phyloP scores from a whole-genome alignment of 139 green algal species.

The Raphidocelis subcapitata region DNA sequence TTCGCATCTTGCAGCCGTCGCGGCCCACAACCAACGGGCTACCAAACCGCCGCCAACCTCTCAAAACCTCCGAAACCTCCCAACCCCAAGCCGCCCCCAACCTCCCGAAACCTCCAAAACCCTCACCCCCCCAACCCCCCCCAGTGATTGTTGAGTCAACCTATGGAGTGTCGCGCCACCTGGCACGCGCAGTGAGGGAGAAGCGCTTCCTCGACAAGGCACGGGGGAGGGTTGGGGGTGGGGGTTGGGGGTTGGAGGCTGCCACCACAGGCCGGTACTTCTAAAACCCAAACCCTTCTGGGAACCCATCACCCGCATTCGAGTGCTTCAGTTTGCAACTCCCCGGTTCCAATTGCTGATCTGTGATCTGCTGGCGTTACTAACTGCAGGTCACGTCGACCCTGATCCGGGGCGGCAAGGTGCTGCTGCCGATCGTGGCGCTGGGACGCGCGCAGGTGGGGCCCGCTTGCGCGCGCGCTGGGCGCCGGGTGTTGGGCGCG shows the following conservation, averaged over 20 bases:
- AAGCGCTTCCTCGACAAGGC: constrained; percentile 73
- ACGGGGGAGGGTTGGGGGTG: too few species aligned
- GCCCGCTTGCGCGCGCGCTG: neutral
- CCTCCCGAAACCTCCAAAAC: constrained; percentile 1
- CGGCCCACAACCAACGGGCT: neutral
- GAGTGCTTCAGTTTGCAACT: too few species aligned
- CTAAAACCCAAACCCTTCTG: too few species aligned
- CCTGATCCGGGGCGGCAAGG: constrained; percentile 75
- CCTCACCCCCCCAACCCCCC: neutral
- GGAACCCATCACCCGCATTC: too few species aligned
- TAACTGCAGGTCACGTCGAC: constrained; percentile 68
- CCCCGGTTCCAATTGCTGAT: too few species aligned
- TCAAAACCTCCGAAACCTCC: neutral
- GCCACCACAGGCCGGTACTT: too few species aligned
- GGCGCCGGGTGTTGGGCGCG: neutral
- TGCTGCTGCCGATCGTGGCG: constrained; percentile 96
- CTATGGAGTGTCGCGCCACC: constrained; percentile 91
- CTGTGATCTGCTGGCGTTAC: too few species aligned
- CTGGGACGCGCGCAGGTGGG: constrained; percentile 88
- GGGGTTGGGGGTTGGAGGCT: too few species aligned
- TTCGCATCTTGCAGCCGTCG: neutral
- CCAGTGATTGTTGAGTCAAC: constrained; percentile 92
- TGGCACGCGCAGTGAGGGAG: constrained; percentile 84
- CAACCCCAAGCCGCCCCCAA: constrained; percentile 11
- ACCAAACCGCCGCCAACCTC: neutral